Evolutionary conservation across 2,329 filamentous ascomycete species (phyloP).

Genomic region (Sarocladiaceae sp.): DNA sequence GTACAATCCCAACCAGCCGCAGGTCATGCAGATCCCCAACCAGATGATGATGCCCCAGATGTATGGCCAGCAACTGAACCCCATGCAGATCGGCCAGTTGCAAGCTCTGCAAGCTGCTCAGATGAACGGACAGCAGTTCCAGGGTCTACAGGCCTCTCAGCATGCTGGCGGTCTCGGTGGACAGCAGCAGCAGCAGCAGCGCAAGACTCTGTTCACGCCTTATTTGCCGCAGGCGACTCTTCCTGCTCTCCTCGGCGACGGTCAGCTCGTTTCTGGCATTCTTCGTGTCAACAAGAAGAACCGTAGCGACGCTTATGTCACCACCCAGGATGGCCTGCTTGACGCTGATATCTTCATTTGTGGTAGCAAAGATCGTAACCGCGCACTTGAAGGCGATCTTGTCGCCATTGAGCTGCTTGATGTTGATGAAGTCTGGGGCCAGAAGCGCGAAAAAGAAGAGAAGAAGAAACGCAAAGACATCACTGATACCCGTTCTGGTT

Average conservation of each 20-base stretch:
- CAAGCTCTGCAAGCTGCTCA: conserved; percentile 89
- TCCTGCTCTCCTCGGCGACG: conserved; percentile 82
- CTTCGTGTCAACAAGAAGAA: conserved; percentile 99
- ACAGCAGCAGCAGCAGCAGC: conserved; percentile 77
- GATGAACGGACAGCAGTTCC: conserved; percentile 69
- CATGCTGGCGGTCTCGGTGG: conserved; percentile 61
- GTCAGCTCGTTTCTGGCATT: conserved; percentile 91
- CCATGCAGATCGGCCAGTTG: conserved; percentile 81
- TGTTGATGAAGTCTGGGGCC: conserved; percentile 96
- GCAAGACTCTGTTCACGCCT: conserved; percentile 97
- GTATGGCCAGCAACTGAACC: conserved; percentile 83
- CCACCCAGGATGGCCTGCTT: conserved; percentile 76
- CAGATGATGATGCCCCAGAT: conserved; percentile 84
- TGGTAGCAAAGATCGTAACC: conserved; percentile 96
- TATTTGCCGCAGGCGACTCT: conserved; percentile 93
- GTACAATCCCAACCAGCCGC: conserved; percentile 73
- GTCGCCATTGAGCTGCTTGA: conserved; percentile 95
- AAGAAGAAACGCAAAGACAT: conserved; percentile 99
- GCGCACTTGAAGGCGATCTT: conserved; percentile 90
- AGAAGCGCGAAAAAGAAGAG: conserved; percentile 99
- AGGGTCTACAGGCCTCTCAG: conserved; percentile 63
- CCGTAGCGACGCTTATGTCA: conserved; percentile 95
- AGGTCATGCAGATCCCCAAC: conserved; percentile 78
- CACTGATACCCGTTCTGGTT: conserved; percentile 77
- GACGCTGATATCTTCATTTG: conserved; percentile 99